A percentile compares a stretch with the other conserved stretches of the same genome.
Evolutionary conservation across 768 basidiomycete species (phyloP).

Genomic region (Erythrobasidium yunnanense): DNA sequence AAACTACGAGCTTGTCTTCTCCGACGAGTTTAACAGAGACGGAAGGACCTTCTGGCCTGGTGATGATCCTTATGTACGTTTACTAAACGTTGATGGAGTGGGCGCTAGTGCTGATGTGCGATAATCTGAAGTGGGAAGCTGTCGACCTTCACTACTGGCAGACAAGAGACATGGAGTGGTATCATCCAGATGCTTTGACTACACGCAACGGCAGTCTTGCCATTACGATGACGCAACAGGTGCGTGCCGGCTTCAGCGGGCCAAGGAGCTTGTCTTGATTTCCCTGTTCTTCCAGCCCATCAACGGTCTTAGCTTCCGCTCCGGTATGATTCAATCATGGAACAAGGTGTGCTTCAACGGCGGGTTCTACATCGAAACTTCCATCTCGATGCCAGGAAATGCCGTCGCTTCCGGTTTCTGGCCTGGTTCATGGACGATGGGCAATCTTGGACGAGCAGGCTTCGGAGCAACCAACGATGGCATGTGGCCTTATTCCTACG

Average conservation of each 20-base stretch:
- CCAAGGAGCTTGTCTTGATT: slow-evolving; percentile 35
- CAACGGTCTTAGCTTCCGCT: slow-evolving; percentile 72
- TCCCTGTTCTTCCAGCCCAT: slow-evolving; percentile 51
- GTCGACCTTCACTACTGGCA: slow-evolving; percentile 44
- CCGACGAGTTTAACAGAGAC: slow-evolving; percentile 66
- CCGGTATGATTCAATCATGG: slow-evolving; percentile 69
- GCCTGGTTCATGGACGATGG: slow-evolving; percentile 82
- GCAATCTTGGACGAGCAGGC: slow-evolving; percentile 75
- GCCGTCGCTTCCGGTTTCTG: slow-evolving; percentile 52
- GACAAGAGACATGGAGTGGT: slow-evolving; percentile 54
- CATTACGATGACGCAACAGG: slow-evolving; percentile 26
- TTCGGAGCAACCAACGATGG: slow-evolving; percentile 86
- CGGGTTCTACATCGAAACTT: slow-evolving; percentile 66
- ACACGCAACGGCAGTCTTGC: slow-evolving; percentile 60
- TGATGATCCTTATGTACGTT: slow-evolving; percentile 55
- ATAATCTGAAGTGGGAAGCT: slow-evolving; percentile 48
- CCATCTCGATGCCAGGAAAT: slow-evolving; percentile 44
- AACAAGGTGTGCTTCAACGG: slow-evolving; percentile 95
- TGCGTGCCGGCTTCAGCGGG: too few relatives aligned
- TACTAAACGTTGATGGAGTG: neutral
- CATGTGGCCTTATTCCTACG: slow-evolving; percentile 65
- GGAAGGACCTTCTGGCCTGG: slow-evolving; percentile 53
- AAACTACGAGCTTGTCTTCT: slow-evolving; percentile 69
- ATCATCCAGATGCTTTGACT: slow-evolving; percentile 55
- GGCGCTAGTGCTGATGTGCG: slow-evolving; percentile 39